Percentiles rank a stretch among this genome's conserved stretches.
These are phyloP conservation scores for Metschnikowia cubensis DNA, from an alignment of 805 yeast species.

Conservation along the genomic window DNA sequence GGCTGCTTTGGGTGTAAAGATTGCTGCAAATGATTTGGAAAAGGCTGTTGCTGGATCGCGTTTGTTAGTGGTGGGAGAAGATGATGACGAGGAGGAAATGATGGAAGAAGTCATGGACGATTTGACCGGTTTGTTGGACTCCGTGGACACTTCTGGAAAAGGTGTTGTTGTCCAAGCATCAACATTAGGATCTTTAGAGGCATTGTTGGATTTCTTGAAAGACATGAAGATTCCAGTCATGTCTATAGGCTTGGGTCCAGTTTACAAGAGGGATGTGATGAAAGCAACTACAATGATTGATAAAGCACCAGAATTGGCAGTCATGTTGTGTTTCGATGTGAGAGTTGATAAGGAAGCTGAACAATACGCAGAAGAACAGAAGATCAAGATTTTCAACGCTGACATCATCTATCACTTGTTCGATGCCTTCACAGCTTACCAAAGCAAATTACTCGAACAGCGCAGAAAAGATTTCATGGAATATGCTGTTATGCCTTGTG, in stretches of 20 bases:
- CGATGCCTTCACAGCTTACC: constrained; percentile 91
- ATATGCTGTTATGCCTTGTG: constrained; percentile 93
- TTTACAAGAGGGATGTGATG: constrained; percentile 96
- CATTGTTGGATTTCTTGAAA: constrained; percentile 91
- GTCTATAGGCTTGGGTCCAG: constrained; percentile 98
- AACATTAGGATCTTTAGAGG: constrained; percentile 96
- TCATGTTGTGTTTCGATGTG: constrained; percentile 98
- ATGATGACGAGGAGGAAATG: constrained; percentile 94
- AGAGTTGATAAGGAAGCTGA: constrained; percentile 97
- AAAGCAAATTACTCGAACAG: constrained; percentile 78
- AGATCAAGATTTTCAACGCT: constrained; percentile 88
- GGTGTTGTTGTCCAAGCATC: constrained; percentile 99
- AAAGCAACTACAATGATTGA: constrained; percentile 96
- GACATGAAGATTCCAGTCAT: constrained; percentile 99
- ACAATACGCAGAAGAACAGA: constrained; percentile 93
- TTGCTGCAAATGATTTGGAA: constrained; percentile 95
- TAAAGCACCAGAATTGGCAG: constrained; percentile 90
- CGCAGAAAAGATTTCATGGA: constrained; percentile 86
- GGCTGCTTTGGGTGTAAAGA: constrained; percentile 98
- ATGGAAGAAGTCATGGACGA: constrained; percentile 99
- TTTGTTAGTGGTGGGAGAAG: constrained; percentile 89
- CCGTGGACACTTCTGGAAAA: constrained; percentile 90
- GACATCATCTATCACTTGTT: constrained; percentile 95
- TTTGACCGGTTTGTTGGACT: constrained; percentile 86
- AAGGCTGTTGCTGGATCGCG: constrained; percentile 99